Evolutionary conservation across 2,329 filamentous ascomycete genomes (phyloP).

Genomic region (Colletotrichum sojae): DNA sequence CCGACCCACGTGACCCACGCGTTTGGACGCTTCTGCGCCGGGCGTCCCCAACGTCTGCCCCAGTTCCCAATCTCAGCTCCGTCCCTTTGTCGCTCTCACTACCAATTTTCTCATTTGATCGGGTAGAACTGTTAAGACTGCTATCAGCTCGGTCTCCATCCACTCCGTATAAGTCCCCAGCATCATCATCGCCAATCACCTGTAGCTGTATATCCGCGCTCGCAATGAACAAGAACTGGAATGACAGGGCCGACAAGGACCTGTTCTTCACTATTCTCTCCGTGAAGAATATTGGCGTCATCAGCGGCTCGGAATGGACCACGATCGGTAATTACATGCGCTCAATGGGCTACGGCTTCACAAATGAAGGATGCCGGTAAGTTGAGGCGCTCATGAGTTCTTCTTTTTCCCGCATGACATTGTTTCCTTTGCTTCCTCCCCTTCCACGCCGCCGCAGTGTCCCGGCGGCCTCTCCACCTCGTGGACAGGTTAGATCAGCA

Average conservation of each 20-base stretch:
- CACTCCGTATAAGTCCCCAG: slow-evolving; percentile 26
- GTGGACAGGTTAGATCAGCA: too few relatives aligned
- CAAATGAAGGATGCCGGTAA: slow-evolving; percentile 75
- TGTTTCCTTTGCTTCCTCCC: background rate
- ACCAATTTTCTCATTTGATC: slow-evolving; percentile 57
- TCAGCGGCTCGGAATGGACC: slow-evolving; percentile 74
- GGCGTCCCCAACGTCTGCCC: slow-evolving; percentile 33
- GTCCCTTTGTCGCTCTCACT: slow-evolving; percentile 52
- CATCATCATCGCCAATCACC: slow-evolving; percentile 36
- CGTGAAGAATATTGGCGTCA: slow-evolving; percentile 74
- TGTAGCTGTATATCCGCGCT: slow-evolving; percentile 33
- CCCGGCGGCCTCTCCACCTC: background rate
- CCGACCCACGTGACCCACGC: slow-evolving; percentile 18
- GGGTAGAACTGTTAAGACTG: slow-evolving; percentile 54
- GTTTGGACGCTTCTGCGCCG: slow-evolving; percentile 8
- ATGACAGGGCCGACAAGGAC: slow-evolving; percentile 73
- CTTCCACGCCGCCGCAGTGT: background rate
- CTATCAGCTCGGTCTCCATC: slow-evolving; percentile 43
- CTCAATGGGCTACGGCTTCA: slow-evolving; percentile 72
- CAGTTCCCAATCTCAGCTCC: slow-evolving; percentile 28
- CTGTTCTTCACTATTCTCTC: slow-evolving; percentile 75
- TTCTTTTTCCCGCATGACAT: background rate
- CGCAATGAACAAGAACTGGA: slow-evolving; percentile 73
- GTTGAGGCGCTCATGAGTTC: slow-evolving; percentile 47
- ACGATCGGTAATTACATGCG: slow-evolving; percentile 75